Base-by-base conservation (phyloP, 306 rosid genomes). In the Benincasa hispida region DNA sequence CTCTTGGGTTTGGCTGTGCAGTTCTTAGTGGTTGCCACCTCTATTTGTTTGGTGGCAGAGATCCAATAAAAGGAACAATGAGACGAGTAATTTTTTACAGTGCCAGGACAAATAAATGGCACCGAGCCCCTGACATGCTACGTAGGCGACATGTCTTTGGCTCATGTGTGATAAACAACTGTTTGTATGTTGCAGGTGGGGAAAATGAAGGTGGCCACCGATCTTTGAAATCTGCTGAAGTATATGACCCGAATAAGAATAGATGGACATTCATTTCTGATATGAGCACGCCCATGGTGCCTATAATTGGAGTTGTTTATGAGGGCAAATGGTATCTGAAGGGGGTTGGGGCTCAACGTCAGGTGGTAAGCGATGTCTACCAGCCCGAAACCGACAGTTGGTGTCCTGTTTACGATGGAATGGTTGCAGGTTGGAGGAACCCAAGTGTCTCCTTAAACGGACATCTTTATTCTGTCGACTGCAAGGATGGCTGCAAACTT, bases 171-270 rank as follows among this genome's bases (percentile, higher is more conserved):
- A 94, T 94, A 65, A 94, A 94, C 77, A 94, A 94, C 76, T 94
- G 99, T 79, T 91, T 94, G 72, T 94, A 94, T 72, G 98, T 94
- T 67, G 98, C 99, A n/a, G 99, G 99, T 62, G 99, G 99, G 85
- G 98, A 95, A 77, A 92, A 96, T 81, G 97, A 92, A 81, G 99
- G 99, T 76, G 89, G 86, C 67, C 99, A 92, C 68, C 88, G 98
- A 87, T 90, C 96, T 47, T 97, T 95, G 50, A 86, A 96, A 56
- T 92, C 99, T 74, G 97, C 96, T 56, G 99, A 95, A 87, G 87
- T 95, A 48, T 95, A 92, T 28, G 99, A 95, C 48, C 99, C 98
- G 1, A 92, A 95, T 82, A 82, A 85, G 82, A 89, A 86, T 82
- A 80, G 98, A 72, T 95, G 99, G 99, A 92, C 76, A 88, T 89